Evolutionary conservation across 2,329 filamentous ascomycete species (phyloP), one percentile per base, ranked within the genome.

Genomic region (Tolypocladium ophioglossoides): DNA sequence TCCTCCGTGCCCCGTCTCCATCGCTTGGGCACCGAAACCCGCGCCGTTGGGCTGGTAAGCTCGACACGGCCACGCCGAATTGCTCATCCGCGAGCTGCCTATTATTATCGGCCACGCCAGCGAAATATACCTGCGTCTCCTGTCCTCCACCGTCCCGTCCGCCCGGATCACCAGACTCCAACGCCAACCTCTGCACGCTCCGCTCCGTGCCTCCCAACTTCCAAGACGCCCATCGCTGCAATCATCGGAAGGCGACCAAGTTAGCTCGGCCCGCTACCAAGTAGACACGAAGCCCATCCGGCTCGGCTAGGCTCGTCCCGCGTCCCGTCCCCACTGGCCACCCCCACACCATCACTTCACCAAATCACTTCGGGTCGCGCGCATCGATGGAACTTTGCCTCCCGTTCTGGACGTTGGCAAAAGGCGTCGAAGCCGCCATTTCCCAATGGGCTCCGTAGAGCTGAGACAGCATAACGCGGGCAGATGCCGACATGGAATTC

Each of bases 221-320:
- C 22, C 39, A 22, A 40, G n/a, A 11, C n/a, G 22, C 18, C 41
- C 16, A 14, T n/a, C 24, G 6, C 24, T 2, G 5, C 40, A 10
- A 14, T 22, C 27, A 24, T 47, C 44, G 10, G n/a, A 9, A 27
- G 14, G 16, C 27, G 6, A 47, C n/a, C n/a, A n/a, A n/a, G n/a
- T n/a, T n/a, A 47, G 27, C 18, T 47, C 24, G 27, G 44, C 16
- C 27, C 44, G 16, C 41, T 46, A 46, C n/a, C n/a, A n/a, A n/a
- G n/a, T n/a, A n/a, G n/a, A 10, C 41, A 32, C 24, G 44, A 27
- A 5, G 27, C 27, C 40, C 22, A 20, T 30, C 44, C 18, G 18
- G 38, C 35, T 32, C 27, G n/a, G n/a, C 50, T 52, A 44, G 50
- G 54, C 50, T 50, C 50, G 50, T 55, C 54, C 54, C 54, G 54